Conservation (phyloP, 192 early-diverging fungal genomes). For the Chytriomyces confervae region DNA sequence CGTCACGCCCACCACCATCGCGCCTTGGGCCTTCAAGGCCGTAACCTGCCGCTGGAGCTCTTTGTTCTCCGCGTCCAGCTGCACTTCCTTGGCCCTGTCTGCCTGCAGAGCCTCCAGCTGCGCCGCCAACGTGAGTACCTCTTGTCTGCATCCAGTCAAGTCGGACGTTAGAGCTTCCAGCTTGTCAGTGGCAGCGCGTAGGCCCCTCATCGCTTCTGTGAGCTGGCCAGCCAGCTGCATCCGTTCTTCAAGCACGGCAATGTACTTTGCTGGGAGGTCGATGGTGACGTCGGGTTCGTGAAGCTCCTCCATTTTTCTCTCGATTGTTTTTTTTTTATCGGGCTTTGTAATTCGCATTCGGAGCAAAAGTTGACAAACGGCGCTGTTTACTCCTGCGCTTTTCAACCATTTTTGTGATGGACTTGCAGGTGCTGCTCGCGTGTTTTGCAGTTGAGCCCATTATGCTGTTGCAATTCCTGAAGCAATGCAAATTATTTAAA, state of each 20-base stretch:
- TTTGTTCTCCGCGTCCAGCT: neutral
- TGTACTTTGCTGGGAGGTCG: conserved; percentile 20
- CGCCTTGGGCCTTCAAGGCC: neutral
- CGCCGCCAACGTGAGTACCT: neutral
- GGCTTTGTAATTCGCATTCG: too few species aligned
- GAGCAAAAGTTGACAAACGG: too few species aligned
- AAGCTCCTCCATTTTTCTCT: too few species aligned
- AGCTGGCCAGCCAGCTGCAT: conserved; percentile 1
- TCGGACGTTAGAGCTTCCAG: neutral
- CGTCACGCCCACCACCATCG: neutral
- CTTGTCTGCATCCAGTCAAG: neutral
- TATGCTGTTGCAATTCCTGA: too few species aligned
- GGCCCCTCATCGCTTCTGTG: neutral
- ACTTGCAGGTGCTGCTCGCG: too few species aligned
- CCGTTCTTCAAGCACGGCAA: conserved; percentile 18
- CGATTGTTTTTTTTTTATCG: too few species aligned
- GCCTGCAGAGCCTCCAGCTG: neutral
- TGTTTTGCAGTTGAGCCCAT: too few species aligned
- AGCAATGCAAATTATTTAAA: too few species aligned
- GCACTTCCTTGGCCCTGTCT: neutral
- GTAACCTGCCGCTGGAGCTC: neutral
- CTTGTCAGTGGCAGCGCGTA: neutral
- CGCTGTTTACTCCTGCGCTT: too few species aligned
- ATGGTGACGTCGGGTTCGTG: neutral
- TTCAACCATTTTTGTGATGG: too few species aligned